Evolutionary conservation across 2,329 filamentous ascomycete genomes (phyloP).

Genomic region (Zymoseptoria crescenta): DNA sequence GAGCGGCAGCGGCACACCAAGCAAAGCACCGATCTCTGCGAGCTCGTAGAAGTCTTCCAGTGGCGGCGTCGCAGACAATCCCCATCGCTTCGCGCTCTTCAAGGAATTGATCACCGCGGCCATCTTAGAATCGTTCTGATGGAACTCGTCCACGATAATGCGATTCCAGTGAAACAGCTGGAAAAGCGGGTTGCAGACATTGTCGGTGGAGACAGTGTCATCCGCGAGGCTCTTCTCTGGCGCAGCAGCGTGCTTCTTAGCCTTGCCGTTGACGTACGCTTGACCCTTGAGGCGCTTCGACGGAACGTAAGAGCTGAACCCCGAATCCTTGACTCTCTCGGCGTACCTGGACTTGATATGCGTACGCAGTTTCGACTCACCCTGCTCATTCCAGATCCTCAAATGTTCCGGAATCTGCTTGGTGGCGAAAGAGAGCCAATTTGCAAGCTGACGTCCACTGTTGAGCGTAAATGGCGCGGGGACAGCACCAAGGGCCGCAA

Average conservation of each 20-base stretch:
- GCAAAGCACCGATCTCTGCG: constrained; percentile 49
- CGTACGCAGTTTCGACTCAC: constrained; percentile 25
- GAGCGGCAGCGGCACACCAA: constrained; percentile 49
- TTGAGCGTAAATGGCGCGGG: constrained; percentile 9
- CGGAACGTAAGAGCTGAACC: constrained; percentile 32
- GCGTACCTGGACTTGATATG: constrained; percentile 20
- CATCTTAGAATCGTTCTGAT: constrained; percentile 45
- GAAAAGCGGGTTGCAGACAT: constrained; percentile 32
- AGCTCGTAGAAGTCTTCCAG: constrained; percentile 52
- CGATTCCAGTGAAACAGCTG: constrained; percentile 56
- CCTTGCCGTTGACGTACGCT: constrained; percentile 15
- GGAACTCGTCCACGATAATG: constrained; percentile 58
- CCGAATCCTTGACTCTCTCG: constrained; percentile 5
- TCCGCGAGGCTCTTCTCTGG: background rate
- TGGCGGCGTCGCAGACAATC: constrained; percentile 56
- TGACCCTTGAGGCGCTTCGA: constrained; percentile 22
- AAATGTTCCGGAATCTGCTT: constrained; percentile 38
- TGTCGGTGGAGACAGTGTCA: constrained; percentile 6
- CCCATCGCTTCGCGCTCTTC: constrained; percentile 49
- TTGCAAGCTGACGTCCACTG: constrained; percentile 38
- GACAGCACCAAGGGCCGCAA: constrained; percentile 23
- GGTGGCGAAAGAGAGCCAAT: constrained; percentile 46
- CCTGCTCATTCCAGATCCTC: constrained; percentile 26
- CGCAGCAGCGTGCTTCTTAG: background rate
- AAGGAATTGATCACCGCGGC: constrained; percentile 27